A percentile compares a stretch with the other conserved stretches of the same genome.
Evolutionary conservation across 345 rosid species (phyloP).

Genomic region (Jatropha curcas): DNA sequence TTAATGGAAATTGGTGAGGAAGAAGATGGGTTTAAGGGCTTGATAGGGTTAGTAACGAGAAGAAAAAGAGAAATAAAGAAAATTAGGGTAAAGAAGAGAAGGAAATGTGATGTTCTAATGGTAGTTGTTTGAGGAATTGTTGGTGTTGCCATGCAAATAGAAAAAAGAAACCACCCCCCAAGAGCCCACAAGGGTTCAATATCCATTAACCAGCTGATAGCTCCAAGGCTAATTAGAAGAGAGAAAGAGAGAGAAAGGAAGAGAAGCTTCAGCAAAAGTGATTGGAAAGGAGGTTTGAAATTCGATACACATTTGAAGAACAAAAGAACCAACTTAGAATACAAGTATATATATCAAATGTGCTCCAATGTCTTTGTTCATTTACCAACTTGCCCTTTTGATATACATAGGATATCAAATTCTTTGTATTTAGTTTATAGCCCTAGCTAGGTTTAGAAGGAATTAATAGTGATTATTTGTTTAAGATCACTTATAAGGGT

Average conservation of each 20-base stretch:
- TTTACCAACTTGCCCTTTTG: slow-evolving; percentile 43
- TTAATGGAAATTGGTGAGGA: slow-evolving; percentile 29
- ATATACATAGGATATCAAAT: background rate
- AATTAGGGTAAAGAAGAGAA: slow-evolving; percentile 37
- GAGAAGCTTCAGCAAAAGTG: slow-evolving; percentile 48
- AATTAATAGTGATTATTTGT: background rate
- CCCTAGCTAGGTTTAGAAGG: background rate
- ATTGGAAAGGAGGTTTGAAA: slow-evolving; percentile 55
- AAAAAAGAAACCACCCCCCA: slow-evolving; percentile 78
- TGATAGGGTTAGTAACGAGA: slow-evolving; percentile 30
- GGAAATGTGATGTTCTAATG: slow-evolving; percentile 39
- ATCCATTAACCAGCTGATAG: slow-evolving; percentile 95
- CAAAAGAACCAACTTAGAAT: slow-evolving; percentile 36
- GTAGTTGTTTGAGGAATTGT: slow-evolving; percentile 44
- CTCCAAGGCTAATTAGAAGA: slow-evolving; percentile 30
- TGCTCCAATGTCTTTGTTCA: slow-evolving; percentile 20
- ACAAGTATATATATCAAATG: slow-evolving; percentile 36
- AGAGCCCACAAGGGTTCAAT: slow-evolving; percentile 91
- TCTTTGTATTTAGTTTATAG: background rate
- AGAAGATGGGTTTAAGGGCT: slow-evolving; percentile 14
- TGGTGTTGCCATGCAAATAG: slow-evolving; percentile 79
- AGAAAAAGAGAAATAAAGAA: slow-evolving; percentile 41
- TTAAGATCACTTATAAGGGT: no score
- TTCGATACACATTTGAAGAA: slow-evolving; percentile 51
- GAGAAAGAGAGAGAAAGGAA: slow-evolving; percentile 11